Conservation (phyloP, 345 rosid genomes). For the Hibiscus tridactylites region DNA sequence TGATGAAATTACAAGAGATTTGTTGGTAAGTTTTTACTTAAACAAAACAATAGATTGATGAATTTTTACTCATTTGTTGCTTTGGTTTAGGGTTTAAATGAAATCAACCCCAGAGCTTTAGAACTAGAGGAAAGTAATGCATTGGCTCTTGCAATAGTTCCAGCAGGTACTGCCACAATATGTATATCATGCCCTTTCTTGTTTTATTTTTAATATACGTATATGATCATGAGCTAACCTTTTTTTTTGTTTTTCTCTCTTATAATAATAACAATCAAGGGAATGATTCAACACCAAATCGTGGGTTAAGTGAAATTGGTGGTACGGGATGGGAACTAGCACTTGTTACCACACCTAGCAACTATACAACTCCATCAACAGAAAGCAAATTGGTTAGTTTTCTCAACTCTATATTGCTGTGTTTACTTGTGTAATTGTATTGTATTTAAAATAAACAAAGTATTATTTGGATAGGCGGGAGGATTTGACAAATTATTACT, state of each 20-base stretch:
- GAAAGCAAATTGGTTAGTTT: conserved; percentile 55
- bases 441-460: too few relatives aligned
- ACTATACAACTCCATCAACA: conserved; percentile 19
- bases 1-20: conserved; percentile 49
- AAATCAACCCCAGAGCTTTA: conserved; percentile 61
- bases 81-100: conserved; percentile 53
- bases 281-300: conserved; percentile 29
- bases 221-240: too few relatives aligned
- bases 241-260: neutral
- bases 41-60: neutral
- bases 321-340: conserved; percentile 94
- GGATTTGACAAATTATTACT: conserved; percentile 82
- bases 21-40: conserved; percentile 36
- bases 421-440: too few relatives aligned
- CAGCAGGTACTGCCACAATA: conserved; percentile 36
- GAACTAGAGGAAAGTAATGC: conserved; percentile 83
- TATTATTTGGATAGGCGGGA: conserved; percentile 44
- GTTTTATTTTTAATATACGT: neutral
- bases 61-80: neutral
- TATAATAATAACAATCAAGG: conserved; percentile 28
- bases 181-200: neutral
- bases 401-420: neutral
- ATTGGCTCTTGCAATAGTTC: conserved; percentile 80
- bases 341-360: conserved; percentile 68
- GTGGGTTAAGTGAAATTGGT: conserved; percentile 43